Conservation (phyloP, 306 rosid genomes). For the Acacia crassicarpa region DNA sequence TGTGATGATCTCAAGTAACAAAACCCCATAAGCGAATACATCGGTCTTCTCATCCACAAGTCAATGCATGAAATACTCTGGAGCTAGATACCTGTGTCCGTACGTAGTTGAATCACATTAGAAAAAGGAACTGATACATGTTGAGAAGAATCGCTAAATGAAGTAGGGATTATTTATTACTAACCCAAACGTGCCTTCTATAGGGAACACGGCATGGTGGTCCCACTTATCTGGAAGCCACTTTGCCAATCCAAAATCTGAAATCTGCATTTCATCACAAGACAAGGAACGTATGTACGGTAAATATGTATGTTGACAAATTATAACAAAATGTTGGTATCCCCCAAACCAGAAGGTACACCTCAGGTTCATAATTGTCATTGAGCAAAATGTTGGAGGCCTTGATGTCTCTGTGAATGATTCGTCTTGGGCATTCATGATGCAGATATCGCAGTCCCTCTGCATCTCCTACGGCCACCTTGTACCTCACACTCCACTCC, state of each 20-base stretch:
- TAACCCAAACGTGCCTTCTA: slow-evolving; percentile 92
- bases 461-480: slow-evolving; percentile 74
- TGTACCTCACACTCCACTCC: slow-evolving; percentile 70
- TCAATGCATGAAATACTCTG: slow-evolving; percentile 92
- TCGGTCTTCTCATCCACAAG: slow-evolving; percentile 77
- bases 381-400: slow-evolving; percentile 76
- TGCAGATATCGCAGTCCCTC: slow-evolving; percentile 77
- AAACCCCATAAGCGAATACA: slow-evolving; percentile 76
- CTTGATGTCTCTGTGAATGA: slow-evolving; percentile 87
- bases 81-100: slow-evolving; percentile 70
- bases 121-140: background rate
- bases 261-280: slow-evolving; percentile 49
- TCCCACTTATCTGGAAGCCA: slow-evolving; percentile 92
- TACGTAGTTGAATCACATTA: slow-evolving; percentile 7
- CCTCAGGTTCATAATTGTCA: slow-evolving; percentile 61
- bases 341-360: slow-evolving; percentile 4
- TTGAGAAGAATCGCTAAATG: background rate
- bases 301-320: background rate
- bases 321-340: background rate
- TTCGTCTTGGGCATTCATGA: slow-evolving; percentile 80
- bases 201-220: slow-evolving; percentile 83
- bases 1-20: slow-evolving; percentile 70
- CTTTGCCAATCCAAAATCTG: slow-evolving; percentile 88
- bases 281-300: too few species aligned
- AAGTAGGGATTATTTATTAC: slow-evolving; percentile 14